Percentiles rank a stretch among this genome's conserved stretches.
These are phyloP conservation scores for Zymoseptoria pseudotritici DNA, from an alignment of 2,329 filamentous ascomycete species.

Conservation along the genomic window DNA sequence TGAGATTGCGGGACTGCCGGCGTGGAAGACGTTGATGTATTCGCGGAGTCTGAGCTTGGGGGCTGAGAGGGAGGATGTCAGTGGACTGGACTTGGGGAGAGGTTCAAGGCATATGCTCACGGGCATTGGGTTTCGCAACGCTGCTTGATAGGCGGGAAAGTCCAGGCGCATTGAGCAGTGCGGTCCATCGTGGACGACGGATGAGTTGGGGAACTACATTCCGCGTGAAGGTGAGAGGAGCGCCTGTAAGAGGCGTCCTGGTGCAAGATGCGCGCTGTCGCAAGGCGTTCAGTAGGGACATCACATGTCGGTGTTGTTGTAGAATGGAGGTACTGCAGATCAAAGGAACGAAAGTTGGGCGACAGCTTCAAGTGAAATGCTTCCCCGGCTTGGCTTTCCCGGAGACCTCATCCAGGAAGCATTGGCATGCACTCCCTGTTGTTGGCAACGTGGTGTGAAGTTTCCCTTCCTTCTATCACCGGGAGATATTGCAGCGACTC, in stretches of 20 bases:
- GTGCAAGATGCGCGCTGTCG: constrained; percentile 6
- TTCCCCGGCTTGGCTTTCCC: neutral
- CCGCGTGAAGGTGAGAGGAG: neutral
- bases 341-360: neutral
- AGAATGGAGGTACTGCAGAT: neutral
- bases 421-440: neutral
- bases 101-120: neutral
- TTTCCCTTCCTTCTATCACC: neutral
- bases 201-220: neutral
- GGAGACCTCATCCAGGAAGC: neutral
- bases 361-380: neutral
- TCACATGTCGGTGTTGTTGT: constrained; percentile 17
- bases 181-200: neutral
- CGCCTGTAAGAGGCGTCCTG: neutral
- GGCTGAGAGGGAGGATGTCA: neutral
- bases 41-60: constrained; percentile 42
- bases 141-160: neutral
- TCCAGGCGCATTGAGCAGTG: neutral
- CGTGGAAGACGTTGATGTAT: constrained; percentile 64
- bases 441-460: neutral
- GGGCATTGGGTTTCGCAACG: neutral
- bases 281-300: constrained; percentile 12
- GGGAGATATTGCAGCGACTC: neutral
- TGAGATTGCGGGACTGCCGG: constrained; percentile 58
- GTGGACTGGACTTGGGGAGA: neutral